These are phyloP conservation scores for Dactylonectria estremocensis DNA, from an alignment of 2,329 filamentous ascomycete genomes.

Conservation along the genomic window DNA sequence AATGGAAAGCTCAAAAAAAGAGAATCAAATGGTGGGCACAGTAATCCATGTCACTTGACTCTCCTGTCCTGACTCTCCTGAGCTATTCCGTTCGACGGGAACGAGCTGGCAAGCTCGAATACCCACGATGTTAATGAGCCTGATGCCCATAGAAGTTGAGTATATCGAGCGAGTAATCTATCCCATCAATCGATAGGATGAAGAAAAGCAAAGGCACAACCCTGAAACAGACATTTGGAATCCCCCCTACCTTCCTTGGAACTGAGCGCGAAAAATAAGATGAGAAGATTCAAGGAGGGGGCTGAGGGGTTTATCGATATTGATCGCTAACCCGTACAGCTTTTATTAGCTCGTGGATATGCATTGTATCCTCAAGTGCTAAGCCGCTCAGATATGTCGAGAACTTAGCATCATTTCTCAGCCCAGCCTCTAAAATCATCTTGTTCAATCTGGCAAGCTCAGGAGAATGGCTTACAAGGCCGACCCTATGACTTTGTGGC, in stretches of 20 bases:
- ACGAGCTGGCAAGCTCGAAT: too few relatives aligned
- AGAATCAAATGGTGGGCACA: conserved; percentile 41
- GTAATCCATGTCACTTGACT: conserved; percentile 12
- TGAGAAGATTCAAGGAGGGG: not conserved
- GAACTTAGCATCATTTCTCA: conserved; percentile 1
- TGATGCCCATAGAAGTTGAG: too few relatives aligned
- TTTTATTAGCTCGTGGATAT: conserved; percentile 3
- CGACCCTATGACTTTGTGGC: not conserved
- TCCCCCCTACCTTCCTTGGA: not conserved
- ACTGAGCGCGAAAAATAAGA: not conserved
- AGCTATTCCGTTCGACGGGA: too few relatives aligned
- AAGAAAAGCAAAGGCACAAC: too few relatives aligned
- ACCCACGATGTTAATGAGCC: too few relatives aligned
- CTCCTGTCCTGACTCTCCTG: too few relatives aligned
- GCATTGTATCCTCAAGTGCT: not conserved
- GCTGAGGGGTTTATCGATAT: not conserved
- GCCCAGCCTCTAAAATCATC: not conserved
- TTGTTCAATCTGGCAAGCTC: not conserved
- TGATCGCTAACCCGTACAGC: not conserved
- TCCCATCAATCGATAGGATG: too few relatives aligned
- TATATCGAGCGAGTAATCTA: too few relatives aligned
- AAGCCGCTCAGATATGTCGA: not conserved
- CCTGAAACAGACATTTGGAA: too few relatives aligned
- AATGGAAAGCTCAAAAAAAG: conserved; percentile 46
- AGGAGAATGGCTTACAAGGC: not conserved